Base-by-base conservation (phyloP, 139 green algal genomes). In the Closterium sp. region DNA sequence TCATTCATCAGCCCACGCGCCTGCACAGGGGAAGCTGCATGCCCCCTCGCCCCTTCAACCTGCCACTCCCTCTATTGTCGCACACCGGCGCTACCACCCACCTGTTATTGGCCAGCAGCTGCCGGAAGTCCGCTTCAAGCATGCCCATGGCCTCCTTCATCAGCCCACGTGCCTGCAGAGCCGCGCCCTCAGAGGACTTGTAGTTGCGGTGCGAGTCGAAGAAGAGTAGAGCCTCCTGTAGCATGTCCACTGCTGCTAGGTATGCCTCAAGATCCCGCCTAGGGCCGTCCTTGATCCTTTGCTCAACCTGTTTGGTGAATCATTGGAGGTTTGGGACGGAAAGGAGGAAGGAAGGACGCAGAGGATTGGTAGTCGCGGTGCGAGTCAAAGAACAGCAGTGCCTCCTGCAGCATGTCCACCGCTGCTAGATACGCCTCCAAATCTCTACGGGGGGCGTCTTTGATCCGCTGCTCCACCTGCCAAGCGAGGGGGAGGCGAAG, bases 121-220 rank as follows among this genome's bases (percentile, higher is more conserved):
- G 32, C 1, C 90, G 90, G 90, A 92, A 92, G 13, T 92, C 90
- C 7, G 91, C 90, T 42, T 93, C 90, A 9, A 93, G 90, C 85
- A 90, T 93, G 22, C 19, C 24, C 90, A 93, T 45, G 29, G 30
- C 90, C 42, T 93, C 32, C 30, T 93, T 70, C 28, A 93, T 30
- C 2, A 93, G 86, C 45, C n/a, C 90, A 4, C 45, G n/a, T 2
- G 90, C 90, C n/a, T 93, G 90, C 42, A 28, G 30, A 11, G 24
- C 29, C 11, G 90, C 90, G 19, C 50, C 85, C 45, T 93, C 90
- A 0, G 84, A 50, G 11, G 50, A 90, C 85, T 91, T 91, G 90
- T 87, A 93, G 13, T 28, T 89, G 62, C 79, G 89, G 87, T 94
- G 42, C n/a, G 29, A 19, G 73, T 93, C 89, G 32, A 94, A 94